Evolutionary conservation across 306 rosid genomes (phyloP), one percentile per base, ranked within the genome.

Genomic region (Cucurbita moschata): DNA sequence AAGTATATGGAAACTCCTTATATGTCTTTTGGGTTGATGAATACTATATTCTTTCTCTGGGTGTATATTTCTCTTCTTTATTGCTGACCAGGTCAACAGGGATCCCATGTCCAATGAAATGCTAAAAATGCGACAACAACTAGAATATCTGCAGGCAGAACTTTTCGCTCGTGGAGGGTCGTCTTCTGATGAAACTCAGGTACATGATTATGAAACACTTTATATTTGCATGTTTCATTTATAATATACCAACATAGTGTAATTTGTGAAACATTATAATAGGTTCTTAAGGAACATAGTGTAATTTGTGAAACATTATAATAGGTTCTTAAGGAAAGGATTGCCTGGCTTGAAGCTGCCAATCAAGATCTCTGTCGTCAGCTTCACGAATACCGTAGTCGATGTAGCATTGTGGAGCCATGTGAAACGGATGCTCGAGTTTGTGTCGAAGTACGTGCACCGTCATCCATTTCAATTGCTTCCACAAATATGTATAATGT

Each of bases 21-120:
- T 54, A 10, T 43, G 38, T 55, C 40, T 71, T 75, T 26, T 54
- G 53, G 71, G 35, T 9, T 73, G 40, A 8, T 46, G 18, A 7
- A 23, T 67, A 10, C 19, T 9, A 44, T 72, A 75, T 19, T 76
- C 47, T 64, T 19, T 4, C 74, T 72, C 68, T 4, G 30, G 71
- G 65, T 74, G 53, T 43, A 52, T 78, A 53, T 51, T 46, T 66
- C 73, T 60, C 75, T 75, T 77, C 75, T 67, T 57, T 75, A 70
- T 18, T 74, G 21, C 44, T 70, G 42, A 77, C 66, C 83, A 95
- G 99, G 83, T 95, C 69, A 95, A 95, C 50, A 86, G 99, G 92
- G 99, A 95, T 75, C 97, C 99, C 83, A 89, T 91, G 93, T 89
- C 99, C 72, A 91, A 59, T 73, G 99, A 95, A 85, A 91, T 95